A percentile compares a stretch with the other conserved stretches of the same genome.
Conservation (phyloP, 2,329 filamentous ascomycete species). For the Diaporthe sp. region DNA sequence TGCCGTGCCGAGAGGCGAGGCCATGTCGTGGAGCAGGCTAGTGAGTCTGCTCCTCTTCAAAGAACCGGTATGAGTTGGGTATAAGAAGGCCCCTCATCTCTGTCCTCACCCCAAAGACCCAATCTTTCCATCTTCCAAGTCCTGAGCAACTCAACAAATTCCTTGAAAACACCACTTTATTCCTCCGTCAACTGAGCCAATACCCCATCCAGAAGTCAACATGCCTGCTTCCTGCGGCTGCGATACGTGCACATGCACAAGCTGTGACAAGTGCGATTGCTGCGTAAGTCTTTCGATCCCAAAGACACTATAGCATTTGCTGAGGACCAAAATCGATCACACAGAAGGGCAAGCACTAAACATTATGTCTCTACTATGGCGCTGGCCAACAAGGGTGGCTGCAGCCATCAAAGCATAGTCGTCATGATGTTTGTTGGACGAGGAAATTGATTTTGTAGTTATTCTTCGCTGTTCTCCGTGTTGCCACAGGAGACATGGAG, state of each 20-base stretch:
- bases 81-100: slow-evolving; percentile 24
- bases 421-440: background rate
- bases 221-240: slow-evolving; percentile 39
- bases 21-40: background rate
- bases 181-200: background rate
- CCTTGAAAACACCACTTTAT: background rate
- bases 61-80: background rate
- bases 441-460: background rate
- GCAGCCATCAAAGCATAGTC: background rate
- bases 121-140: no score
- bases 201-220: background rate
- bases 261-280: slow-evolving; percentile 36
- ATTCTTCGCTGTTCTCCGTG: background rate
- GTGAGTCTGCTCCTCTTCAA: background rate
- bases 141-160: background rate
- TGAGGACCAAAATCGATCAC: background rate
- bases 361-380: no score
- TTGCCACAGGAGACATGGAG: no score
- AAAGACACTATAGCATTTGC: background rate
- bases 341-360: slow-evolving; percentile 37
- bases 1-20: slow-evolving; percentile 13
- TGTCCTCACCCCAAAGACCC: background rate
- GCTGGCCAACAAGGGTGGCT: background rate
- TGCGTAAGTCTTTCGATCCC: slow-evolving; percentile 27
- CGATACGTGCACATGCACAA: slow-evolving; percentile 32